phyloP scores from a whole-genome alignment of 768 basidiomycete species.

The Pisolithus orientalis region DNA sequence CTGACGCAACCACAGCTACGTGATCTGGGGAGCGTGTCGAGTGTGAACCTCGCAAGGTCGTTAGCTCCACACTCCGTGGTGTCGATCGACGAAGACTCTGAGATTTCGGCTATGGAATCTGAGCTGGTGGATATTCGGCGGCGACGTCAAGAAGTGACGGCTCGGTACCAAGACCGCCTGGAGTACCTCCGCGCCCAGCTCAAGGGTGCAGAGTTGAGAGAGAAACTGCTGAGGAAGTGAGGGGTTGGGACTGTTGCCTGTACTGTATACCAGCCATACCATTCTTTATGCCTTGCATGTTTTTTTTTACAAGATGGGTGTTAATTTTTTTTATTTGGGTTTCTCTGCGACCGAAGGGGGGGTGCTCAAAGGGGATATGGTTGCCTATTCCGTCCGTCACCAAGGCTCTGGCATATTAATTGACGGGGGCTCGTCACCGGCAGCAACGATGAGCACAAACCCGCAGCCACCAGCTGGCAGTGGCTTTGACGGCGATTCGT shows the following conservation, averaged over 20 bases:
- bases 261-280: constrained; percentile 1
- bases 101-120: constrained; percentile 35
- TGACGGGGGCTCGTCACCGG: too few species aligned
- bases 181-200: constrained; percentile 78
- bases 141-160: constrained; percentile 63
- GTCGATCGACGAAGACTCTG: constrained; percentile 30
- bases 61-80: constrained; percentile 11
- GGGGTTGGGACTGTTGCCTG: background rate
- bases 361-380: too few species aligned
- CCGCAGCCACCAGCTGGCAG: background rate
- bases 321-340: background rate
- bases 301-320: constrained; percentile 3
- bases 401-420: too few species aligned
- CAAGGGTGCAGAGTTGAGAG: constrained; percentile 78
- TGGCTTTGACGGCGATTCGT: background rate
- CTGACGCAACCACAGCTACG: constrained; percentile 24
- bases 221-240: constrained; percentile 67
- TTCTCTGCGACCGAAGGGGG: too few species aligned
- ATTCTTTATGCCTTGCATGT: background rate
- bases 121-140: constrained; percentile 68
- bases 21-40: constrained; percentile 35
- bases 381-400: too few species aligned
- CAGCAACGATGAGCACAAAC: background rate
- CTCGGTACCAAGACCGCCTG: constrained; percentile 67
- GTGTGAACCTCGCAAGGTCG: constrained; percentile 47